Evolutionary conservation across 495 filamentous ascomycete species (phyloP).

Genomic region (Tuber microsphaerosporum): DNA sequence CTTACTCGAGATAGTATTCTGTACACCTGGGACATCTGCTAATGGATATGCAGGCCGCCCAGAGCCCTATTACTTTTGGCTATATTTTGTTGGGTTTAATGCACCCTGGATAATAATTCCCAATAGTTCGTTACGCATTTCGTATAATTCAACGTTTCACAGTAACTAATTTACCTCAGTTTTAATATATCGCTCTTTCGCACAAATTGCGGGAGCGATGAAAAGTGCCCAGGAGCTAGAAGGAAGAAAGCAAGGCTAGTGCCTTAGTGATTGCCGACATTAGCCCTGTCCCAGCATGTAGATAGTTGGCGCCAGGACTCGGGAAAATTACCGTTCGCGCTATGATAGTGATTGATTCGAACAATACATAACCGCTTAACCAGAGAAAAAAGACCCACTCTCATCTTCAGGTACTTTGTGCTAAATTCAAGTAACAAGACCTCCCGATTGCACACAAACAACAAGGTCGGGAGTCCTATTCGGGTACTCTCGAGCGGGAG

Average conservation of each 20-base stretch:
- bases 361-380: no score
- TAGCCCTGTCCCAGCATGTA: neutral
- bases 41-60: slow-evolving; percentile 58
- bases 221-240: slow-evolving; percentile 8
- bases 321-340: neutral
- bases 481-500: neutral
- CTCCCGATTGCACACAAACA: neutral
- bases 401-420: no score
- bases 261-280: neutral
- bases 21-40: neutral
- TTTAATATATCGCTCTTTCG: slow-evolving; percentile 20
- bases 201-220: slow-evolving; percentile 9
- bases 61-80: slow-evolving; percentile 76
- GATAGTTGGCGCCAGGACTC: neutral
- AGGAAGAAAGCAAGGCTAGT: neutral
- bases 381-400: no score
- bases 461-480: neutral
- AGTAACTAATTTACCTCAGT: slow-evolving; percentile 11
- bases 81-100: slow-evolving; percentile 82
- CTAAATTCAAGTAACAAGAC: neutral
- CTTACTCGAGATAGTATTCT: neutral
- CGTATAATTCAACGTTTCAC: neutral
- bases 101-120: slow-evolving; percentile 79
- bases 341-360: neutral
- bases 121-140: slow-evolving; percentile 25